Conservation (phyloP, 441 rosid genomes). For the Jatropha podagrica region DNA sequence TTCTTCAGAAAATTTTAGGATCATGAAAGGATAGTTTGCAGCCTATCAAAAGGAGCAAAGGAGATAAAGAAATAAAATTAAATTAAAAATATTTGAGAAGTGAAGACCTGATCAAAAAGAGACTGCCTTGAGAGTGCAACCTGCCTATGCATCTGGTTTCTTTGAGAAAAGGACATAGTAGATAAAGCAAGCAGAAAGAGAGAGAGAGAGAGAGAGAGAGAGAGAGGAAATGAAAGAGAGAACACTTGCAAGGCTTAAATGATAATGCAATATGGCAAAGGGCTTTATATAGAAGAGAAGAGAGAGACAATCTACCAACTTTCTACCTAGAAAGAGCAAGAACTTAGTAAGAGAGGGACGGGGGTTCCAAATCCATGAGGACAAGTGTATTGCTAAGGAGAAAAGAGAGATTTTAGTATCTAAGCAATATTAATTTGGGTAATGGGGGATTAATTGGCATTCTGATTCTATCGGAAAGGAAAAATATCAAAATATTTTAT, state of each 20-base stretch:
- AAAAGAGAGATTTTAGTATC: conserved; percentile 19
- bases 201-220: not conserved
- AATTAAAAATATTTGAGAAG: not conserved
- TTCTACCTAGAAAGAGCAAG: conserved; percentile 14
- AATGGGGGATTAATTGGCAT: conserved; percentile 18
- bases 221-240: not conserved
- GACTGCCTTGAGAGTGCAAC: conserved; percentile 72
- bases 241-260: conserved; percentile 15
- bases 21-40: not conserved
- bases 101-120: conserved; percentile 81
- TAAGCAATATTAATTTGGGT: conserved; percentile 15
- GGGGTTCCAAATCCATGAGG: not conserved
- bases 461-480: conserved; percentile 29
- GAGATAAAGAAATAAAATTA: not conserved
- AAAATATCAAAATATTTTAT: not conserved
- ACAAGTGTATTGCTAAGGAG: conserved; percentile 6
- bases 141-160: conserved; percentile 64
- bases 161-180: conserved; percentile 8
- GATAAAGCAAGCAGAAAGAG: conserved; percentile 5
- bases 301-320: conserved; percentile 9
- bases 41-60: not conserved
- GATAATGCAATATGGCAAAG: conserved; percentile 32
- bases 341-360: not conserved
- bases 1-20: not conserved
- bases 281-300: conserved; percentile 44